Evolutionary conservation across 2,329 filamentous ascomycete species (phyloP).

Genomic region (Ploettnerulaceae sp.): DNA sequence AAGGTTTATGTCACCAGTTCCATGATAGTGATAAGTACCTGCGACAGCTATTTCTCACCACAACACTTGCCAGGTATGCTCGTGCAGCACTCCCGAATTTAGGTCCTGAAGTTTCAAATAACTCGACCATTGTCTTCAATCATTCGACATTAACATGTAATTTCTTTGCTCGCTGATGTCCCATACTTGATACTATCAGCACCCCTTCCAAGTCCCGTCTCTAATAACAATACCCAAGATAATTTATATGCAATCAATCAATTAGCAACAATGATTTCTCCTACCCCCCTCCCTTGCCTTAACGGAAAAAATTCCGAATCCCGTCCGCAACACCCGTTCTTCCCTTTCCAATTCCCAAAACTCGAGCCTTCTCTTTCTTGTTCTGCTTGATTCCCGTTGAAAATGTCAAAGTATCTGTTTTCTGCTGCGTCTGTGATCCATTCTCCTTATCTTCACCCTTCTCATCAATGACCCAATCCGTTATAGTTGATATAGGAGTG

Average conservation of each 20-base stretch:
- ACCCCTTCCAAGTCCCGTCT: too few relatives aligned
- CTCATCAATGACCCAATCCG: slow-evolving; percentile 20
- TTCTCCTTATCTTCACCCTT: slow-evolving; percentile 29
- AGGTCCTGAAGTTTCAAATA: too few relatives aligned
- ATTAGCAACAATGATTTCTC: too few relatives aligned
- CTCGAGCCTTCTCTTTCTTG: slow-evolving; percentile 21
- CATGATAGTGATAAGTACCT: too few relatives aligned
- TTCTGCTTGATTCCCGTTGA: slow-evolving; percentile 5
- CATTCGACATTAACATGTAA: too few relatives aligned
- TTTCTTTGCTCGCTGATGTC: too few relatives aligned
- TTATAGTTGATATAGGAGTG: slow-evolving; percentile 12
- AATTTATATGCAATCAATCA: background rate
- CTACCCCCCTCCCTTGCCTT: background rate
- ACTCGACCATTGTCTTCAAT: too few relatives aligned
- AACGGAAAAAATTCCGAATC: slow-evolving; percentile 32
- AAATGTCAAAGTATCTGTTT: background rate
- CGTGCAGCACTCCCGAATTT: too few relatives aligned
- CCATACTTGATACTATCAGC: too few relatives aligned
- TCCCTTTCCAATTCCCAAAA: slow-evolving; percentile 14
- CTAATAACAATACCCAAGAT: background rate
- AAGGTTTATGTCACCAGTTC: too few relatives aligned
- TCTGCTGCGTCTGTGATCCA: slow-evolving; percentile 13
- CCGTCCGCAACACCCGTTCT: slow-evolving; percentile 26
- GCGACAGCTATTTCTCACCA: too few relatives aligned
- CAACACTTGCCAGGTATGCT: too few relatives aligned